These are phyloP conservation scores for Odonthalia washingtoniensis DNA, from an alignment of 31 red algal species.

Conservation along the genomic window DNA sequence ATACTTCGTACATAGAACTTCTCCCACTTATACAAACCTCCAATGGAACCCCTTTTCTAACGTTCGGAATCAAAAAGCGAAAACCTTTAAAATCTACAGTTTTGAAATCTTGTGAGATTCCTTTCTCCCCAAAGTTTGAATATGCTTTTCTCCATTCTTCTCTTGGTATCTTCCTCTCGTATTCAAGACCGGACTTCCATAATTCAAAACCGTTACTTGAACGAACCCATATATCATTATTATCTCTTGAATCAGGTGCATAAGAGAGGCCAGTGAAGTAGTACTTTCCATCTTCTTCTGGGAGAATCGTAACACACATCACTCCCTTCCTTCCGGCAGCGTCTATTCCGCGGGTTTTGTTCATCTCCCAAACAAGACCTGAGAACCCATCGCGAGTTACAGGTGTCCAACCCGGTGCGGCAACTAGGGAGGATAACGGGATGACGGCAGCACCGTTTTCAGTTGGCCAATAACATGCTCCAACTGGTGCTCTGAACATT, in stretches of 20 bases:
- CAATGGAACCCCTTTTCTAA: slow-evolving; percentile 1
- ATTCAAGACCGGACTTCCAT: not conserved
- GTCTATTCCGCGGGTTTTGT: slow-evolving; percentile 38
- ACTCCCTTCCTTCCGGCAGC: slow-evolving; percentile 13
- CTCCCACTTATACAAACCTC: slow-evolving; percentile 31
- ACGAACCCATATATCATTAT: slow-evolving; percentile 55
- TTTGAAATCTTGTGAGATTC: slow-evolving; percentile 24
- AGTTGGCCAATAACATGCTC: too few relatives aligned
- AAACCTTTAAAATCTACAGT: slow-evolving; percentile 26
- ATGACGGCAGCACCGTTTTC: slow-evolving; percentile 23
- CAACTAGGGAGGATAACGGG: not conserved
- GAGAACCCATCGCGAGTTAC: slow-evolving; percentile 16
- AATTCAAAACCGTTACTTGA: not conserved
- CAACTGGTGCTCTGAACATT: too few relatives aligned
- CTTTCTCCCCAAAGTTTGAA: slow-evolving; percentile 27
- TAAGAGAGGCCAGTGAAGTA: slow-evolving; percentile 22
- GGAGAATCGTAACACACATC: slow-evolving; percentile 33
- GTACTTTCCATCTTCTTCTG: slow-evolving; percentile 2
- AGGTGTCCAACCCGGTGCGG: slow-evolving; percentile 20
- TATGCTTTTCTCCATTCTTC: slow-evolving; percentile 47
- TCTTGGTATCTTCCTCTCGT: not conserved
- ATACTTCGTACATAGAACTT: slow-evolving; percentile 46
- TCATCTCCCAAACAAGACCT: slow-evolving; percentile 14
- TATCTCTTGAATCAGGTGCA: slow-evolving; percentile 31
- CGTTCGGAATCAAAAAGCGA: slow-evolving; percentile 34